A percentile compares a stretch with the other conserved stretches of the same genome.
These are phyloP conservation scores for Melanomma pulvis-pyrius DNA, from an alignment of 495 filamentous ascomycete species.

Conservation along the genomic window DNA sequence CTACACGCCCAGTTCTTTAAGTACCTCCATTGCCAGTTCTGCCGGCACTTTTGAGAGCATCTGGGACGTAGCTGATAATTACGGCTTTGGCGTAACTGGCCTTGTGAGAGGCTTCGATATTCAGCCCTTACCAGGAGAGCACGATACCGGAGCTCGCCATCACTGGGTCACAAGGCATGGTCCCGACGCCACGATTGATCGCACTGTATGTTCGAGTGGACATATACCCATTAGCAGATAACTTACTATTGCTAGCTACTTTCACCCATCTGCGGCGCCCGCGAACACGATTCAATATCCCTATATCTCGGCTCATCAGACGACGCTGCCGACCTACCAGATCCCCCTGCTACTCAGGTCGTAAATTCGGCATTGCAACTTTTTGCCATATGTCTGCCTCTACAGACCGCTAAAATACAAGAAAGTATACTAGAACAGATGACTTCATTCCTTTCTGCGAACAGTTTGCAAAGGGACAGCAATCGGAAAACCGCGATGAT, in stretches of 20 bases:
- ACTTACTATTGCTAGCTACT: constrained; percentile 49
- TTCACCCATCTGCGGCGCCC: constrained; percentile 77
- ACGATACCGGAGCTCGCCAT: constrained; percentile 58
- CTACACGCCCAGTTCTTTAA: constrained; percentile 78
- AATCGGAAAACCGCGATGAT: constrained; percentile 86
- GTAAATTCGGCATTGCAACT: constrained; percentile 91
- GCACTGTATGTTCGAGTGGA: constrained; percentile 50
- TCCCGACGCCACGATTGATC: constrained; percentile 71
- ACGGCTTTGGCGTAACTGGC: constrained; percentile 88
- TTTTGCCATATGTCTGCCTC: constrained; percentile 85
- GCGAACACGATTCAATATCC: constrained; percentile 86
- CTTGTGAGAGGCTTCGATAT: constrained; percentile 77
- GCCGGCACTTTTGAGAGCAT: constrained; percentile 86
- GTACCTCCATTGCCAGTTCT: constrained; percentile 90
- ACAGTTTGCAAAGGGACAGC: constrained; percentile 78
- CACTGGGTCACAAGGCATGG: constrained; percentile 65
- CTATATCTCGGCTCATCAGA: constrained; percentile 64
- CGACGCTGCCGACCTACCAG: constrained; percentile 56
- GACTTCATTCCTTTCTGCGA: constrained; percentile 78
- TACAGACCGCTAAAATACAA: constrained; percentile 87
- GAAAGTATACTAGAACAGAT: constrained; percentile 95
- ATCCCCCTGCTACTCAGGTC: constrained; percentile 88
- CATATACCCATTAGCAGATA: background rate
- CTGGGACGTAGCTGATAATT: constrained; percentile 95
- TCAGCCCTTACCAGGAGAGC: constrained; percentile 69